These are phyloP conservation scores for Aspergillus nanangensis DNA, from an alignment of 495 filamentous ascomycete genomes.

Conservation along the genomic window DNA sequence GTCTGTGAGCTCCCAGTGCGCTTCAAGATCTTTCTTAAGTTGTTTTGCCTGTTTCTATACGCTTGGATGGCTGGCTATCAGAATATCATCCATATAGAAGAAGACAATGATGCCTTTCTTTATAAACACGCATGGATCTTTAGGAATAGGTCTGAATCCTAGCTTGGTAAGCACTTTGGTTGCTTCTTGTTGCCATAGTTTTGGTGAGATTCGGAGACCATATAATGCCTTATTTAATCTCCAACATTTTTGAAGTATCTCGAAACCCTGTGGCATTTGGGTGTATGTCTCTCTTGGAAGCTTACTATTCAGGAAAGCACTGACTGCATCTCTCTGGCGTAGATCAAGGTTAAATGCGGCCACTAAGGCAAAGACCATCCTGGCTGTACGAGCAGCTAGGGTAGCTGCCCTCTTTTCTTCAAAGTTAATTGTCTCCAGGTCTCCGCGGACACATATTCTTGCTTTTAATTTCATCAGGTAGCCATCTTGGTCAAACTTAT, in stretches of 20 bases:
- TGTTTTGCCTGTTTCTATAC: not conserved
- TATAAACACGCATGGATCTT: slow-evolving; percentile 16
- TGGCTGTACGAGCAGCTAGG: slow-evolving; percentile 17
- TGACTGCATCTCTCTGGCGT: slow-evolving; percentile 21
- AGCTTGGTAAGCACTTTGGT: slow-evolving; percentile 11
- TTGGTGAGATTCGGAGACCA: slow-evolving; percentile 17
- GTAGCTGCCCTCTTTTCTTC: slow-evolving; percentile 14
- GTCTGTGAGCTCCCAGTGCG: slow-evolving; percentile 5
- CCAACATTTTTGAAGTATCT: not conserved
- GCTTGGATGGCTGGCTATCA: slow-evolving; percentile 11
- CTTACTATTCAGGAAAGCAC: slow-evolving; percentile 21
- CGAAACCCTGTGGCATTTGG: slow-evolving; percentile 9
- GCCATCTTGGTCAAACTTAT: slow-evolving; percentile 19
- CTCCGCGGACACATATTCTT: slow-evolving; percentile 21
- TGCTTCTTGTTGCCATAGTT: slow-evolving; percentile 19
- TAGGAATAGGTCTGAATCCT: slow-evolving; percentile 11
- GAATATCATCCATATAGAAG: slow-evolving; percentile 22
- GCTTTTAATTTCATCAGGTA: slow-evolving; percentile 24
- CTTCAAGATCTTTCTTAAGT: not conserved
- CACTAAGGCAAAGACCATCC: slow-evolving; percentile 15
- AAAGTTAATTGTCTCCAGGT: slow-evolving; percentile 12
- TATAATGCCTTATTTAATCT: slow-evolving; percentile 15
- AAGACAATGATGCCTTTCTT: slow-evolving; percentile 15
- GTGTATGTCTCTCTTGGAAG: slow-evolving; percentile 14
- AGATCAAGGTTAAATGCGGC: slow-evolving; percentile 23